A percentile compares a stretch with the other conserved stretches of the same genome.
These are phyloP conservation scores for Pseudophaeomoniella oleicola DNA, from an alignment of 2,329 filamentous ascomycete species.

Conservation along the genomic window DNA sequence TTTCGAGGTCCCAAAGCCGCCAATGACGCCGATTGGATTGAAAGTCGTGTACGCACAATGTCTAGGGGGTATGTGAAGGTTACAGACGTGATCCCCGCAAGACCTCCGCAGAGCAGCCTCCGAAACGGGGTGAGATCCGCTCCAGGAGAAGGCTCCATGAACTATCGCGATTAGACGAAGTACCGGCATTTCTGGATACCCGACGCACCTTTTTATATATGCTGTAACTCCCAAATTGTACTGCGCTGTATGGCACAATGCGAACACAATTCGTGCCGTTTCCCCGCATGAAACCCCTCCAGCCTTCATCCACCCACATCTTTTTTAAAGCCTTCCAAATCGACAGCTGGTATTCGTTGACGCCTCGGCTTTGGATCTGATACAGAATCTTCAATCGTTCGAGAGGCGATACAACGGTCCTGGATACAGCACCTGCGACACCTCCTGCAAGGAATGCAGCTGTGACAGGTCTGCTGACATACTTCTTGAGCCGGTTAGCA, in stretches of 20 bases:
- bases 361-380: slow-evolving; percentile 80
- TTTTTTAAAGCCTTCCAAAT: slow-evolving; percentile 78
- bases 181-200: background rate
- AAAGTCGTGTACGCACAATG: slow-evolving; percentile 88
- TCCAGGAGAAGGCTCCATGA: slow-evolving; percentile 64
- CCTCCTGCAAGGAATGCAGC: slow-evolving; percentile 92
- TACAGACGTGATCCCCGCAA: slow-evolving; percentile 90
- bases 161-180: slow-evolving; percentile 23
- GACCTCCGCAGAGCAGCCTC: slow-evolving; percentile 75
- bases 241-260: slow-evolving; percentile 94
- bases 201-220: slow-evolving; percentile 75
- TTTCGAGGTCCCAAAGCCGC: slow-evolving; percentile 52
- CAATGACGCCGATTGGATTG: slow-evolving; percentile 96
- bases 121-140: slow-evolving; percentile 58
- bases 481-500: background rate
- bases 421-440: slow-evolving; percentile 88
- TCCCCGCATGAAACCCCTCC: slow-evolving; percentile 92
- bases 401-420: slow-evolving; percentile 90
- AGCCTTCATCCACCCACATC: slow-evolving; percentile 96
- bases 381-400: slow-evolving; percentile 97
- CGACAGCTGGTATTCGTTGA: slow-evolving; percentile 85
- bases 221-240: slow-evolving; percentile 97
- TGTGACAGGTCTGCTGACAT: slow-evolving; percentile 57
- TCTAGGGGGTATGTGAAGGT: slow-evolving; percentile 92
- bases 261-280: slow-evolving; percentile 98